phyloP scores from a whole-genome alignment of 208 protist species.

The Leishmania tarentolae region DNA sequence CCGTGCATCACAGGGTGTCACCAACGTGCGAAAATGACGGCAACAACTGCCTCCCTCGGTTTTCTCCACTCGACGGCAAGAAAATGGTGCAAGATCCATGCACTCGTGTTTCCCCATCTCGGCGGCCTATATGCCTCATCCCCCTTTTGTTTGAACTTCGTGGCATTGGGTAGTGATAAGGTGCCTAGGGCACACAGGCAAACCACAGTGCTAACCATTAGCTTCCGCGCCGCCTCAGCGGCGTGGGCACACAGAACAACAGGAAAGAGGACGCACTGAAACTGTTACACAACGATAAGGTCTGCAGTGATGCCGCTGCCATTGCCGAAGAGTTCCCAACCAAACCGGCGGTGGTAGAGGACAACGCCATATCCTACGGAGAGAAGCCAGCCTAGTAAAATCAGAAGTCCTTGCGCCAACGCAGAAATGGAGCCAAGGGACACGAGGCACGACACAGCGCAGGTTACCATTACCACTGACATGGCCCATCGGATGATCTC shows the following conservation, averaged over 20 bases:
- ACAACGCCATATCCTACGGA: constrained; percentile 9
- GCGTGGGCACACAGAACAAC: background rate
- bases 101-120: background rate
- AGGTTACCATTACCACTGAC: constrained; percentile 15
- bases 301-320: constrained; percentile 29
- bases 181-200: background rate
- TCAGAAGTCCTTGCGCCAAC: constrained; percentile 4
- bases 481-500: constrained; percentile 19
- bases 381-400: constrained; percentile 19
- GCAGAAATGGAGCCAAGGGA: constrained; percentile 15
- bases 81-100: background rate
- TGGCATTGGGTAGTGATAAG: background rate
- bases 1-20: background rate
- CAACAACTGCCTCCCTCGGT: background rate
- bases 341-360: constrained; percentile 28
- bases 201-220: too few relatives aligned
- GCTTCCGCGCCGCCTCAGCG: too few relatives aligned
- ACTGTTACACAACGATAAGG: constrained; percentile 23
- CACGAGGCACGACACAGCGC: constrained; percentile 9
- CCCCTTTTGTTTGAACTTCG: too few relatives aligned
- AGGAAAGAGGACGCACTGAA: background rate
- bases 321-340: constrained; percentile 24
- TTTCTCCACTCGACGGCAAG: background rate
- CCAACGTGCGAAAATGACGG: background rate
- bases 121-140: background rate